phyloP scores from a whole-genome alignment of 306 rosid genomes.

The Ormosia semicastrata region DNA sequence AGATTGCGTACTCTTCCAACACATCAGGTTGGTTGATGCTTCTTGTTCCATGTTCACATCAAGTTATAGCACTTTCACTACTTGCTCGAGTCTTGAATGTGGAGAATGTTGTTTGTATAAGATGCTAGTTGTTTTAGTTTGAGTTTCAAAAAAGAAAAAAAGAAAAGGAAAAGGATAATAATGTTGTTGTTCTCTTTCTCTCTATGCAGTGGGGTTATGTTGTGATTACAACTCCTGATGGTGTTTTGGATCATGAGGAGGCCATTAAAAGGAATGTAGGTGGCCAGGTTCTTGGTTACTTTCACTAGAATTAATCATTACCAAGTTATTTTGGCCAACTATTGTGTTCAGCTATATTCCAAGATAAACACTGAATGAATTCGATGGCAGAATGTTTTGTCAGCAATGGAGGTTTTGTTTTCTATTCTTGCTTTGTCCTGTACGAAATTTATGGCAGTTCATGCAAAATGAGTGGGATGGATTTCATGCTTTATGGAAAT shows the following conservation, averaged over 20 bases:
- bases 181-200: not conserved
- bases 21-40: conserved; percentile 57
- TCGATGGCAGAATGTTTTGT: not conserved
- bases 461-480: conserved; percentile 9
- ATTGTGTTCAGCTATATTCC: not conserved
- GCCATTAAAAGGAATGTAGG: conserved; percentile 67
- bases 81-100: not conserved
- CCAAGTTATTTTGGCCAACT: not conserved
- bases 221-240: conserved; percentile 90
- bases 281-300: conserved; percentile 84
- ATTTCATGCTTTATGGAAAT: conserved; percentile 9
- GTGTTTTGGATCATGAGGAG: conserved; percentile 95
- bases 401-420: not conserved
- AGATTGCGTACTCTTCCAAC: conserved; percentile 69
- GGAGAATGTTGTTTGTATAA: not conserved
- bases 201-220: conserved; percentile 94
- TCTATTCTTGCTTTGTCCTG: not conserved
- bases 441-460: not conserved
- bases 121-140: not conserved
- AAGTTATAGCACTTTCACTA: not conserved
- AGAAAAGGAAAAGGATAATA: not conserved
- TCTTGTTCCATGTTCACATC: not conserved
- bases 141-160: not conserved
- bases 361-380: not conserved
- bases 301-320: conserved; percentile 46